Evolutionary conservation across 352 stramenopile genomes (phyloP), one percentile per base, ranked within the genome.

Genomic region (Phytophthora chlamydospora): DNA sequence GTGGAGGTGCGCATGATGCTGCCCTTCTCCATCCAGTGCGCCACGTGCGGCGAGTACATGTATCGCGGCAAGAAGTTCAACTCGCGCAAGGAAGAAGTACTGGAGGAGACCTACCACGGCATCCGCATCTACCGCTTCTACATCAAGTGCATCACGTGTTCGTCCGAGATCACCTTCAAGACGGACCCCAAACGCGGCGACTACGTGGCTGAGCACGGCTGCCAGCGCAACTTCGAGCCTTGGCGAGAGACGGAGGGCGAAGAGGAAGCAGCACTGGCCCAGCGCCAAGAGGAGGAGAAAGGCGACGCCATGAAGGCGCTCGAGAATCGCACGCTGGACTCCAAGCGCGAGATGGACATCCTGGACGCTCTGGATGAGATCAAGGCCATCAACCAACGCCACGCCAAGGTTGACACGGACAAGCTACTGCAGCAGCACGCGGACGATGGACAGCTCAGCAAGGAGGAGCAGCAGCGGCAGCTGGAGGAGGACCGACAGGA

Each of bases 21-120:
- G 43, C 97, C 98, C 33, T 99, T 99, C 80, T 97, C 87, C 14
- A 89, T 99, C 49, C 96, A 99, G 66, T 99, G 98, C 77, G 89
- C 75, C 38, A 98, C 89, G 8, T 99, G 98, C 61, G 95, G 94
- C 47, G 96, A 98, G 63, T 99, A 99, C 78, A 98, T 99, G 89
- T 99, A 99, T 77, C 91, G 94, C 19, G 97, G 97, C 51, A 98
- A 98, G 60, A 99, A 99, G 80, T 99, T 99, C 76, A 99, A 99
- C 73, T 98, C 88, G 50, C 91, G 97, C 59, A 99, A 99, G 71
- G 98, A 99, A 68, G 84, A 97, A 32, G 93, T 99, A 34, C 74
- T 97, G 53, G 97, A 96, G 45, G 91, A 99, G 50, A 89, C 95
- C 55, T 99, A 99, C 85, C 82, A 97, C 60, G 92, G 96, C 43